Base-by-base conservation (phyloP, 2,329 filamentous ascomycete genomes). In the Sarocladium strictum region DNA sequence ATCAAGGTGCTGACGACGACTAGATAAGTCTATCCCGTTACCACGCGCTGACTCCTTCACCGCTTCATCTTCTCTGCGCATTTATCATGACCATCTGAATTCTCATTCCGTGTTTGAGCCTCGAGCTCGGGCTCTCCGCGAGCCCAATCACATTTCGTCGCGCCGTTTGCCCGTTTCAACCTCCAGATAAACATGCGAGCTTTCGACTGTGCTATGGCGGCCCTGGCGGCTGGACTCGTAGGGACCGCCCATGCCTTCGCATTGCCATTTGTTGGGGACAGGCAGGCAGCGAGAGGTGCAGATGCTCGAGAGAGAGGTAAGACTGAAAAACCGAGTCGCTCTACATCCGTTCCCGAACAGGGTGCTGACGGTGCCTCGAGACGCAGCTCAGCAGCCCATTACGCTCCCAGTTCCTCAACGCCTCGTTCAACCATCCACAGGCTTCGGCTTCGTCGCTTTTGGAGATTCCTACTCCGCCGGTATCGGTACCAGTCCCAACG, bases 401-500 rank as follows among this genome's bases (percentile, higher is more conserved):
- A 43, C 17, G 35, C n/a, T 51, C n/a, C 47, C 47, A 12, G 9
- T 51, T 21, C n/a, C n/a, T 24, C 47, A 32, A 17, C 26, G 15
- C 5, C 21, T 32, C 56, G 59, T 3, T 15, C 47, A 14, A 19
- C n/a, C 47, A 4, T 53, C 50, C 19, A 54, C 60, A 6, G 71
- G 72, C 53, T 75, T 76, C 59, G 71, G 72, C 53, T 75, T 76
- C 59, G 67, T 69, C 55, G 71, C 73, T 10, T 63, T 76, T 12
- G 74, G 73, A 7, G 74, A 78, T 58, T 76, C 74, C 5, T 78
- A 77, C 59, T 73, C 71, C 49, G 73, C 75, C 3, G 75, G 75
- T 29, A 77, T 77, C 55, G 75, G 75, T 53, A 77, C 75, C 3
- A 69, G 69, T 41, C 54, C 72, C 41, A 68, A 73, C 38, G 70